Base-by-base conservation (phyloP, 192 early-diverging fungal species). In the Backusella luteola region DNA sequence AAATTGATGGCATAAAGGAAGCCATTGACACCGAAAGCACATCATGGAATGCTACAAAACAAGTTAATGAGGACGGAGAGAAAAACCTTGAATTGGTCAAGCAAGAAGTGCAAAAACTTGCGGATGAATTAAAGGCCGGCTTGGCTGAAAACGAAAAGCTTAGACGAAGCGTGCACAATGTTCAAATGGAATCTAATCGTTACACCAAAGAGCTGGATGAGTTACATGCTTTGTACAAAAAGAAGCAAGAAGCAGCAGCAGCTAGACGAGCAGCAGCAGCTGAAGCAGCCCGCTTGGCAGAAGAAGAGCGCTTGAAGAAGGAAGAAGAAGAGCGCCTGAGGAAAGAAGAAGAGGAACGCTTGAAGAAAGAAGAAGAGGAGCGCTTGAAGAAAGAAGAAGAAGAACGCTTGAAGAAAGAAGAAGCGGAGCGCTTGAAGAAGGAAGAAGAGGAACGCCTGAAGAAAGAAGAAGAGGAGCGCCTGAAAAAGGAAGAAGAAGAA, bases 161-260 rank as follows among this genome's bases (percentile, higher is more conserved):
- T 23, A 81, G 83, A 66, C 77, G 76, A n/a, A 81, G 84, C 12
- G 77, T 90, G 9, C 71, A 76, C 21, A 78, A 86, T 38, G 87
- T 86, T 46, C 86, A 88, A 66, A 91, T 90, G 29, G 89, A 90
- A 77, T 85, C 84, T 1, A 76, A 75, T 21, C 41, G 74, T 1
- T 76, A 93, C 66, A 70, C 85, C n/a, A 77, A 77, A n/a, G 86
- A 91, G 59, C 73, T 93, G 9, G 89, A 89, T 67, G 76, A 89
- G 34, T 73, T 91, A 36, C 83, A 88, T 87, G 46, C 74, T 87
- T 5, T 89, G 88, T 73, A 88, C 91, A 73, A 91, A 91, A 46
- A 80, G 84, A 38, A 83, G 89, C 70, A 85, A 88, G 53, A 75
- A 89, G n/a, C 71, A 77, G 3, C 78, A 78, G 67, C 87, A 85